Conservation (phyloP, 441 rosid genomes). For the Populus hybrid region DNA sequence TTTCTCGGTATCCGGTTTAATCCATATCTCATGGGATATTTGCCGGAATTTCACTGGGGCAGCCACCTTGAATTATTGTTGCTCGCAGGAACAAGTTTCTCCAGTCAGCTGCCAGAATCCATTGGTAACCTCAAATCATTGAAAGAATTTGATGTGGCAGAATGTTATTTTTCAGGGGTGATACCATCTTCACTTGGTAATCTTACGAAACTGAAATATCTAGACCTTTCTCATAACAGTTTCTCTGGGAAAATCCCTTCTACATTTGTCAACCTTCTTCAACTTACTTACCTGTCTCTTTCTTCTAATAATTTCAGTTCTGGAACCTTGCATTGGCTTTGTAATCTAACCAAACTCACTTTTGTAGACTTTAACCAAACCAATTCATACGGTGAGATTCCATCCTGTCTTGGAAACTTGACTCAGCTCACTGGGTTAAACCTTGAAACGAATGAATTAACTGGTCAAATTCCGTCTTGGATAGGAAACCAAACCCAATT, state of each 20-base stretch:
- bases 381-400: slow-evolving; percentile 16
- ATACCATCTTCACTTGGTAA: slow-evolving; percentile 12
- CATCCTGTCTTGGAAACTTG: slow-evolving; percentile 17
- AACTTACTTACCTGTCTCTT: neutral
- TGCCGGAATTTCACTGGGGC: neutral
- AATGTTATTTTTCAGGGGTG: neutral
- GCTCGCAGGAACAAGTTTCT: neutral
- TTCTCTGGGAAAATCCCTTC: slow-evolving; percentile 36
- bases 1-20: neutral
- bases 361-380: neutral
- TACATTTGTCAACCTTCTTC: slow-evolving; percentile 31
- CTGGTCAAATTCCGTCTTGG: slow-evolving; percentile 43
- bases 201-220: neutral
- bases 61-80: slow-evolving; percentile 4
- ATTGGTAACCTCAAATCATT: slow-evolving; percentile 6
- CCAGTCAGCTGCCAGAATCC: slow-evolving; percentile 4
- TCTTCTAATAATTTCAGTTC: neutral
- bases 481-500: slow-evolving; percentile 40
- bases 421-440: neutral
- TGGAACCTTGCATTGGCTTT: slow-evolving; percentile 5
- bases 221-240: slow-evolving; percentile 42
- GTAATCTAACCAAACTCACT: slow-evolving; percentile 4
- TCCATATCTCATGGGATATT: slow-evolving; percentile 5
- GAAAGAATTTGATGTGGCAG: neutral
- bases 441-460: slow-evolving; percentile 10